Conservation (phyloP, 129 eudicot species). For the Sambucus nigra region DNA sequence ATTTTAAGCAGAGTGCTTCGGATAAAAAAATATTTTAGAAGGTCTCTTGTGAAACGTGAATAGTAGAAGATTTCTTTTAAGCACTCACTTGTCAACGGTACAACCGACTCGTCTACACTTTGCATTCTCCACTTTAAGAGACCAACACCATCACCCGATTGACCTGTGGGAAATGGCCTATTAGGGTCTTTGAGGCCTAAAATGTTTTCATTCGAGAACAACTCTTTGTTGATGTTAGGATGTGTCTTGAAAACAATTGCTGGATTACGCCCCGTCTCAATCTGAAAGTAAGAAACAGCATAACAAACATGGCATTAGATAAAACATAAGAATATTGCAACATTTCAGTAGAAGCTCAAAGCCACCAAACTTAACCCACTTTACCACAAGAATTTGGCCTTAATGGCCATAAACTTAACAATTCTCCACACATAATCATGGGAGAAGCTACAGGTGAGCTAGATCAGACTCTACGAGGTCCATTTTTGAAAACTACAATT, state of each 20-base stretch:
- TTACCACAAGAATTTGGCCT: background rate
- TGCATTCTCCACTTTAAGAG: constrained; percentile 97
- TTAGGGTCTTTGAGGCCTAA: constrained; percentile 90
- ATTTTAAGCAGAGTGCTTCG: too few species aligned
- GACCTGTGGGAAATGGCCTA: constrained; percentile 81
- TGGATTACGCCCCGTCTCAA: constrained; percentile 68
- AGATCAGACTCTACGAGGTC: too few species aligned
- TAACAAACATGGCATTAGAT: background rate
- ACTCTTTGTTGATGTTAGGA: constrained; percentile 84
- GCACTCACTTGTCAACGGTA: constrained; percentile 76
- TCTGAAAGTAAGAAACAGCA: constrained; percentile 22
- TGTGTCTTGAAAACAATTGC: constrained; percentile 83
- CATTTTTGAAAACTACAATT: too few species aligned
- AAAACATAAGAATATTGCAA: background rate
- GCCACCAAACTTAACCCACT: background rate
- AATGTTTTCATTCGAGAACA: constrained; percentile 67
- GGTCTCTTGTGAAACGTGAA: too few species aligned
- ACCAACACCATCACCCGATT: constrained; percentile 78
- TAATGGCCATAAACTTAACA: too few species aligned
- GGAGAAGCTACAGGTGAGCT: too few species aligned
- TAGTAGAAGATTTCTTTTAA: too few species aligned
- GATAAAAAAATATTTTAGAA: too few species aligned
- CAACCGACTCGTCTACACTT: constrained; percentile 66
- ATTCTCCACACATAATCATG: too few species aligned
- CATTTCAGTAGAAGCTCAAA: too few species aligned